Conservation (phyloP, 108 stramenopile genomes). For the Phaeodactylum tricornutum region DNA sequence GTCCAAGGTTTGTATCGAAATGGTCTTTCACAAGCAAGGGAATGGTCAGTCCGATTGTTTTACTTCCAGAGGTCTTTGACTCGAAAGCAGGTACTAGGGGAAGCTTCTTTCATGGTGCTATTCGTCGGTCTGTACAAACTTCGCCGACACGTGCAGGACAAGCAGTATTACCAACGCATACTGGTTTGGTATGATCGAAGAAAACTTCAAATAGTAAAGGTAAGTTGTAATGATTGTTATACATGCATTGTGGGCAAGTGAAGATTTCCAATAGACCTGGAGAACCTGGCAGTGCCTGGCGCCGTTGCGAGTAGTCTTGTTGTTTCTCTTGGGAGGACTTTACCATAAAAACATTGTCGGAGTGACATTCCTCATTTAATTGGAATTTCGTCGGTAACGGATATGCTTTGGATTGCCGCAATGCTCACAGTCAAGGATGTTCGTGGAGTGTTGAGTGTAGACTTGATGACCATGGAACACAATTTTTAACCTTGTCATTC, state of each 20-base stretch:
- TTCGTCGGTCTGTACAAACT: constrained; percentile 32
- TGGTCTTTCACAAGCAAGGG: constrained; percentile 3
- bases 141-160: constrained; percentile 41
- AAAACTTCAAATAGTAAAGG: constrained; percentile 2
- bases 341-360: too few relatives aligned
- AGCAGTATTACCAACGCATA: constrained; percentile 48
- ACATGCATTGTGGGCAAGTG: too few relatives aligned
- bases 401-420: background rate
- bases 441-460: too few relatives aligned
- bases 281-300: too few relatives aligned
- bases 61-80: constrained; percentile 39
- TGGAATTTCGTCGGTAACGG: constrained; percentile 1
- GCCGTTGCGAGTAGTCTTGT: too few relatives aligned
- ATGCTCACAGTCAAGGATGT: too few relatives aligned
- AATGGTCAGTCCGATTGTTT: constrained; percentile 14
- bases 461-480: too few relatives aligned
- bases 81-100: constrained; percentile 39
- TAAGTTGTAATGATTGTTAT: too few relatives aligned
- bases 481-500: too few relatives aligned
- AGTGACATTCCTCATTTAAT: too few relatives aligned
- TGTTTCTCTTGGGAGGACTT: too few relatives aligned
- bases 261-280: too few relatives aligned
- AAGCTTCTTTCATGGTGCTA: constrained; percentile 16
- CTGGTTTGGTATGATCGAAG: constrained; percentile 16
- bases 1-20: background rate